Percentiles rank a stretch among this genome's conserved stretches.
Evolutionary conservation across 164 flowering plant species (phyloP).

Genomic region (Platanus orientalis): DNA sequence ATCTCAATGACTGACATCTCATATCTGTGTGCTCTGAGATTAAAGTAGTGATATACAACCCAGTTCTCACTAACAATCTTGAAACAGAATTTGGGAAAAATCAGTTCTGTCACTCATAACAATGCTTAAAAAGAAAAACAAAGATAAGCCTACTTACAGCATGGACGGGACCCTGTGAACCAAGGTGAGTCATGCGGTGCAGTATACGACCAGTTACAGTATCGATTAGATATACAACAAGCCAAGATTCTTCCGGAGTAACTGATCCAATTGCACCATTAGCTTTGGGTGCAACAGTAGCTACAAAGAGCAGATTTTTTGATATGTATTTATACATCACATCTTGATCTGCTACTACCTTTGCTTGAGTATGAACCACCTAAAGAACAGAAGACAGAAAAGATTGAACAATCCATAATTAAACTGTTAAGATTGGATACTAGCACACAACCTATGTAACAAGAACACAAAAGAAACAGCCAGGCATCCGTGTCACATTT

Average conservation of each 20-base stretch:
- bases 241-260: constrained; percentile 81
- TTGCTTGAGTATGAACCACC: constrained; percentile 98
- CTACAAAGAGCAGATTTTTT: constrained; percentile 80
- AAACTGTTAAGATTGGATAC: background rate
- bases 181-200: constrained; percentile 32
- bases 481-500: background rate
- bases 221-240: constrained; percentile 37
- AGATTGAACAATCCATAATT: background rate
- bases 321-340: constrained; percentile 88
- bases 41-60: constrained; percentile 98
- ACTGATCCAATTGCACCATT: constrained; percentile 71
- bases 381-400: constrained; percentile 18
- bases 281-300: constrained; percentile 87
- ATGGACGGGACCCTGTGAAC: constrained; percentile 81
- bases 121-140: constrained; percentile 1
- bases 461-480: background rate
- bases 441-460: background rate
- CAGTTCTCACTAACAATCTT: constrained; percentile 97
- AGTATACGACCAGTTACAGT: constrained; percentile 35
- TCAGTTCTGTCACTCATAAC: background rate
- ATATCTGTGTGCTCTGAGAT: constrained; percentile 93
- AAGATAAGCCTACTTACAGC: constrained; percentile 57
- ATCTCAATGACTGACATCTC: constrained; percentile 97
- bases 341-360: constrained; percentile 70
- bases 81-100: constrained; percentile 16